Evolutionary conservation across 345 rosid species (phyloP).

Genomic region (Erysimum cheiranthoides): DNA sequence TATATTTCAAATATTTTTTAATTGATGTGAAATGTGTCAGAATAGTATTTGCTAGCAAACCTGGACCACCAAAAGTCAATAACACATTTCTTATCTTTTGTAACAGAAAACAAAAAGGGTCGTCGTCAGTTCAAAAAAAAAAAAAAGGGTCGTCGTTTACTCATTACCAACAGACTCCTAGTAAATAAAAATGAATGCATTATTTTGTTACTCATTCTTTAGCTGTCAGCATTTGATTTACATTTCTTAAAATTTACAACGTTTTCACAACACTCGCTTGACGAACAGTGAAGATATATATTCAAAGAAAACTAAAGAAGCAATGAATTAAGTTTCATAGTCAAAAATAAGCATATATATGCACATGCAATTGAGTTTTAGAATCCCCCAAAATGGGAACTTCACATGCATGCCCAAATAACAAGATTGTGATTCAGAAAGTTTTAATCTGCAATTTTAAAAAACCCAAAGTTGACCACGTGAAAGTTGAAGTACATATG

Average conservation of each 20-base stretch:
- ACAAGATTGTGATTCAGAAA: not conserved
- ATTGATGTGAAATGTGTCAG: not conserved
- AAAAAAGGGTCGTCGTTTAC: constrained; percentile 8
- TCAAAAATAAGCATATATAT: constrained; percentile 1
- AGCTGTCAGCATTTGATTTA: constrained; percentile 6
- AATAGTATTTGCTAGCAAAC: not conserved
- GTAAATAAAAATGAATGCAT: not conserved
- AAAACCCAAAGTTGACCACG: constrained; percentile 28
- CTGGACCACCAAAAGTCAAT: constrained; percentile 7
- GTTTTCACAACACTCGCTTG: not conserved
- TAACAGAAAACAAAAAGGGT: not conserved
- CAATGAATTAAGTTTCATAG: not conserved
- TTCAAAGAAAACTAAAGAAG: not conserved
- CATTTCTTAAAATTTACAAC: not conserved
- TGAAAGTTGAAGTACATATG: constrained; percentile 31
- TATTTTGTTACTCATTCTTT: constrained; percentile 6
- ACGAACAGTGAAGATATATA: not conserved
- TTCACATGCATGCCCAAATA: constrained; percentile 40
- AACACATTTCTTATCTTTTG: not conserved
- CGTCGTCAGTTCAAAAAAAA: constrained; percentile 9
- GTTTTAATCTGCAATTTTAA: not conserved
- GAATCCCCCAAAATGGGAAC: constrained; percentile 26
- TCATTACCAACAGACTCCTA: not conserved
- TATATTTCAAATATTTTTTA: not conserved
- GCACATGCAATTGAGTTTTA: constrained; percentile 30